Conservation (phyloP, 2,329 filamentous ascomycete genomes). For the Mollisiaceae sp. region DNA sequence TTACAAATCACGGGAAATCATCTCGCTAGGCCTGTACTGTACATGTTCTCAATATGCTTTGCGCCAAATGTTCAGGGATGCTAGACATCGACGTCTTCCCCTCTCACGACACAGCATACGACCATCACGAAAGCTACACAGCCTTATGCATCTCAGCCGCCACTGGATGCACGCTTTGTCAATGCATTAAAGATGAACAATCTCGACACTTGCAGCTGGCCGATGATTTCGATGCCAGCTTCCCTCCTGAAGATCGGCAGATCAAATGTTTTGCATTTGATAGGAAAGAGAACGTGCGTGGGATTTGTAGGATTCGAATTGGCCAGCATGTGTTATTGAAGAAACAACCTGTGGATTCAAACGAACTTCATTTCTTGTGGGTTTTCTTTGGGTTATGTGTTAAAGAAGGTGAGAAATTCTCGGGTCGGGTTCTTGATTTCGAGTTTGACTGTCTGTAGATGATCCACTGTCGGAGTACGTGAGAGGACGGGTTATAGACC, state of each 20-base stretch:
- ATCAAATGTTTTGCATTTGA: conserved; percentile 1
- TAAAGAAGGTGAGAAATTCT: neutral
- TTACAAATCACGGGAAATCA: too few species aligned
- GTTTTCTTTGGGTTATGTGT: neutral
- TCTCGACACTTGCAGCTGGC: neutral
- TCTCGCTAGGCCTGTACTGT: too few species aligned
- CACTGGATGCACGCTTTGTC: neutral
- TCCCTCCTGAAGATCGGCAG: neutral
- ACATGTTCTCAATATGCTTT: neutral
- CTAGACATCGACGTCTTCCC: conserved; percentile 3
- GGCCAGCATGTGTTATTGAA: neutral
- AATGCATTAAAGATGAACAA: neutral
- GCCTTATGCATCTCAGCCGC: neutral
- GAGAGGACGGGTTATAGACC: neutral
- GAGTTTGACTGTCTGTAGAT: neutral
- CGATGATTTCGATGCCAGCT: neutral
- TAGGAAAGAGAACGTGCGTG: conserved; percentile 1
- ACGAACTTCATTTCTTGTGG: neutral
- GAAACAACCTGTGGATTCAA: neutral
- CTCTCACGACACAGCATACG: neutral
- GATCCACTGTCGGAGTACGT: neutral
- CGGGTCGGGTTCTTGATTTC: neutral
- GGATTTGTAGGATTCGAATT: neutral
- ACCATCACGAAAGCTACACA: conserved; percentile 7
- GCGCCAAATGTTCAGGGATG: neutral